These are phyloP conservation scores for Suillus brevipes DNA, from an alignment of 768 basidiomycete species.

Conservation along the genomic window DNA sequence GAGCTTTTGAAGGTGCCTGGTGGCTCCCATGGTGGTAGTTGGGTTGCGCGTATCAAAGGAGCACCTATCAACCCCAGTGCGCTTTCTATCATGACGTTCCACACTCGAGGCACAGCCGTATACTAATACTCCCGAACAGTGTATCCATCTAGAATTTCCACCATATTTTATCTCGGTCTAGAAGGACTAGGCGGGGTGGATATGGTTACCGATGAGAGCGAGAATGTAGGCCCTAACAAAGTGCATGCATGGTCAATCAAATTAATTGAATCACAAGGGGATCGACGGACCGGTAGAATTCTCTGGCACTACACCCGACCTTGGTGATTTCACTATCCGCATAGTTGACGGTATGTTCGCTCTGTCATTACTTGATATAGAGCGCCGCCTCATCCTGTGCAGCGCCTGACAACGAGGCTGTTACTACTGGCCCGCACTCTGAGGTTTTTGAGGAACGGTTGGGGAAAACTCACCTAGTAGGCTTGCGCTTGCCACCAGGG, in stretches of 20 bases:
- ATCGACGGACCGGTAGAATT: conserved; percentile 69
- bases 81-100: not conserved
- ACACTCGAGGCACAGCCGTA: conserved; percentile 23
- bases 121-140: conserved; percentile 18
- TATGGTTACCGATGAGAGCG: conserved; percentile 74
- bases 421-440: conserved; percentile 57
- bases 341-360: conserved; percentile 66
- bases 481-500: conserved; percentile 58
- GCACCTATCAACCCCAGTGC: conserved; percentile 69
- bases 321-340: conserved; percentile 81
- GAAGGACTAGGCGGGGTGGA: conserved; percentile 85
- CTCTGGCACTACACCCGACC: conserved; percentile 69
- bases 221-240: conserved; percentile 54
- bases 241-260: conserved; percentile 4
- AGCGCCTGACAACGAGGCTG: conserved; percentile 60
- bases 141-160: conserved; percentile 63
- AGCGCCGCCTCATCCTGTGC: conserved; percentile 13
- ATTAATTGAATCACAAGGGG: conserved; percentile 50
- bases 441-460: conserved; percentile 58
- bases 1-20: conserved; percentile 86
- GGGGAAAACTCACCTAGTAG: conserved; percentile 72
- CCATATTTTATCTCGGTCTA: conserved; percentile 84
- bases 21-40: conserved; percentile 81
- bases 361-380: not conserved
- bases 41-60: conserved; percentile 84